phyloP scores from a whole-genome alignment of 345 rosid genomes.

The Corymbia maculata region DNA sequence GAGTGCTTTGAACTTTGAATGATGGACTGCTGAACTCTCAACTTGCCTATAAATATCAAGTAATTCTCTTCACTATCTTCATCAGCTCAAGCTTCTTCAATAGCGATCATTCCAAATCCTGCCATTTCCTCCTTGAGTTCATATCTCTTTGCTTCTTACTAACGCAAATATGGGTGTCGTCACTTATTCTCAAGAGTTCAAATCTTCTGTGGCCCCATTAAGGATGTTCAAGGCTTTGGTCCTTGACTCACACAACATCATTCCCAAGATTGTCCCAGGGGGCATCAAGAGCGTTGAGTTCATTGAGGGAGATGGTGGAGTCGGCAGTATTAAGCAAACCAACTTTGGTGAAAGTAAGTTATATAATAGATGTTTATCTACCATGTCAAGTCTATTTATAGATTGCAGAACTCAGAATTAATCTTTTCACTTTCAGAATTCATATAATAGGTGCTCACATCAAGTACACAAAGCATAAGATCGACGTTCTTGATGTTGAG shows the following conservation, averaged over 20 bases:
- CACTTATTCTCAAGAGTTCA: background rate
- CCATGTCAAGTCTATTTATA: background rate
- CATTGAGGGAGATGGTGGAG: background rate
- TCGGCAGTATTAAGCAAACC: background rate
- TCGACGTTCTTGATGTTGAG: background rate
- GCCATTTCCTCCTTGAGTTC: background rate
- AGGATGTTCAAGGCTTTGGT: background rate
- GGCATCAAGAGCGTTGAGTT: background rate
- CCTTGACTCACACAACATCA: background rate
- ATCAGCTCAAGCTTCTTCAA: background rate
- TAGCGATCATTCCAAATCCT: background rate
- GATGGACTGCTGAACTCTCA: background rate
- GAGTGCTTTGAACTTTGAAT: background rate
- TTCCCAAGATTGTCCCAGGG: background rate
- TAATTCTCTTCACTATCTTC: background rate
- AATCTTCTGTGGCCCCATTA: background rate
- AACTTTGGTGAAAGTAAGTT: background rate
- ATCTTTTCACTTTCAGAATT: background rate
- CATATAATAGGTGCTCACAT: background rate
- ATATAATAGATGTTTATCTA: background rate
- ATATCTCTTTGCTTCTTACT: background rate
- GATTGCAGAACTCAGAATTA: background rate
- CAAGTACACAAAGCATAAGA: constrained; percentile 2
- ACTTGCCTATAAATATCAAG: background rate
- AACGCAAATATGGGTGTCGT: background rate